Percentiles rank a stretch among this genome's conserved stretches.
phyloP scores from a whole-genome alignment of 1,284 basidiomycete genomes.

The Trichosporon sp. region DNA sequence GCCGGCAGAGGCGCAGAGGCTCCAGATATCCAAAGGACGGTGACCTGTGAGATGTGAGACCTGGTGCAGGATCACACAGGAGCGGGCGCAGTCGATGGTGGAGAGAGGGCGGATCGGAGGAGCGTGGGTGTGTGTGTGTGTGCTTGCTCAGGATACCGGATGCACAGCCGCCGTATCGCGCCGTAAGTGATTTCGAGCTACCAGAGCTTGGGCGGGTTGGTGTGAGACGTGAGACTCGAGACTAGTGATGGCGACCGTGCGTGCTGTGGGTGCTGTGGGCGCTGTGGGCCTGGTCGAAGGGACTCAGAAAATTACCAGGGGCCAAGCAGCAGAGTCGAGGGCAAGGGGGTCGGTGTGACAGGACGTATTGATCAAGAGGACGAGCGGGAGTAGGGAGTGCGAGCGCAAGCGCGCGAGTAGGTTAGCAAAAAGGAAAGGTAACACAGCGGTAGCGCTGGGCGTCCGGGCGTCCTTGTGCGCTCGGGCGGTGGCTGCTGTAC shows the following conservation, averaged over 20 bases:
- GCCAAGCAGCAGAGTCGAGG: neutral
- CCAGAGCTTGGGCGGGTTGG: neutral
- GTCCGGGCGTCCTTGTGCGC: too few relatives aligned
- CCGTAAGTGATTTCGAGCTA: neutral
- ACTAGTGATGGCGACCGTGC: neutral
- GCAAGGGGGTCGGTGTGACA: neutral
- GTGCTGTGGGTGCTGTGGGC: neutral
- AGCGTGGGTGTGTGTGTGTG: neutral
- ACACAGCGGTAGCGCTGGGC: neutral
- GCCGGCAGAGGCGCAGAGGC: neutral
- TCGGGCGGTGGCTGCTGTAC: neutral
- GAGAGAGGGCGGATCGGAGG: neutral
- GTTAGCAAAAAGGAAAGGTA: neutral
- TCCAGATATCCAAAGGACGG: too few relatives aligned
- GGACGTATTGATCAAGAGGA: neutral
- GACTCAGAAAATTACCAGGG: neutral
- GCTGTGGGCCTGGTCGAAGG: neutral
- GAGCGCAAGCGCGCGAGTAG: neutral
- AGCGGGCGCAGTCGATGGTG: neutral
- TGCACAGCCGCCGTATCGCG: neutral
- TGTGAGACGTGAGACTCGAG: neutral
- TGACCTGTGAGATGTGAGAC: neutral
- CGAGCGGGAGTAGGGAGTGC: neutral
- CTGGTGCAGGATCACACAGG: too few relatives aligned
- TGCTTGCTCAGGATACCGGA: neutral